A percentile compares a stretch with the other conserved stretches of the same genome.
phyloP scores from a whole-genome alignment of 495 filamentous ascomycete genomes.

The Penicillium mononematosum region DNA sequence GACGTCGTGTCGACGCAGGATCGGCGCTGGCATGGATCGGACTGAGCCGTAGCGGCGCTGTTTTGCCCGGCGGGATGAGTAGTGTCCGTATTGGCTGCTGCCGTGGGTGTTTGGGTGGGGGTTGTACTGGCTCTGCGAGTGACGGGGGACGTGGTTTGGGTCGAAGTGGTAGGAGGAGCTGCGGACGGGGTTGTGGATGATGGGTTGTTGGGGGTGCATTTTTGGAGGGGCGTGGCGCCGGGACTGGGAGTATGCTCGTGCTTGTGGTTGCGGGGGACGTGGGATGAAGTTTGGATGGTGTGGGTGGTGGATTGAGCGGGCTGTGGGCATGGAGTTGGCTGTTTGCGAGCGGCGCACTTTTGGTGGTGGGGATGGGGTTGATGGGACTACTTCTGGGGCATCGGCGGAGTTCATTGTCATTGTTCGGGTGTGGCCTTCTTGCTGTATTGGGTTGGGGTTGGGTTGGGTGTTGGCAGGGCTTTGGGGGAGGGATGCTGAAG shows the following conservation, averaged over 20 bases:
- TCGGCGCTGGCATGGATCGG: slow-evolving; percentile 18
- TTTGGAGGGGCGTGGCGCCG: slow-evolving; percentile 16
- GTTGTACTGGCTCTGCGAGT: slow-evolving; percentile 30
- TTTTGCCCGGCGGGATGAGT: slow-evolving; percentile 19
- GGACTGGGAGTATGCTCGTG: slow-evolving; percentile 22
- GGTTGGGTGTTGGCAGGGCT: background rate
- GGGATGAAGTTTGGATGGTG: slow-evolving; percentile 31
- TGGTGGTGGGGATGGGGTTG: slow-evolving; percentile 22
- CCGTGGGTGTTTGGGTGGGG: background rate
- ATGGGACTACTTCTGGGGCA: slow-evolving; percentile 39
- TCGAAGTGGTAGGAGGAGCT: slow-evolving; percentile 32
- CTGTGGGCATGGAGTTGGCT: slow-evolving; percentile 12
- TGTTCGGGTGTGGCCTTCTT: slow-evolving; percentile 25
- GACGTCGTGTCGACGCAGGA: slow-evolving; percentile 34
- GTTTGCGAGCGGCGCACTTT: slow-evolving; percentile 36
- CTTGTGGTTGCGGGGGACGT: background rate
- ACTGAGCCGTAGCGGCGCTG: slow-evolving; percentile 25
- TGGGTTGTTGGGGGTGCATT: slow-evolving; percentile 10
- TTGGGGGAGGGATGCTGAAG: slow-evolving; percentile 6
- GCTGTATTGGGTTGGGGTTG: background rate
- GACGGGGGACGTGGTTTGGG: slow-evolving; percentile 26
- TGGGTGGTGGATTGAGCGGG: slow-evolving; percentile 29
- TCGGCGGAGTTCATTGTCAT: slow-evolving; percentile 43
- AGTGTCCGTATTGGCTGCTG: slow-evolving; percentile 18
- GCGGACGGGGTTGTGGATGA: slow-evolving; percentile 17